Conservation (phyloP, 2,329 filamentous ascomycete genomes). For the Ophiostoma ulmi region DNA sequence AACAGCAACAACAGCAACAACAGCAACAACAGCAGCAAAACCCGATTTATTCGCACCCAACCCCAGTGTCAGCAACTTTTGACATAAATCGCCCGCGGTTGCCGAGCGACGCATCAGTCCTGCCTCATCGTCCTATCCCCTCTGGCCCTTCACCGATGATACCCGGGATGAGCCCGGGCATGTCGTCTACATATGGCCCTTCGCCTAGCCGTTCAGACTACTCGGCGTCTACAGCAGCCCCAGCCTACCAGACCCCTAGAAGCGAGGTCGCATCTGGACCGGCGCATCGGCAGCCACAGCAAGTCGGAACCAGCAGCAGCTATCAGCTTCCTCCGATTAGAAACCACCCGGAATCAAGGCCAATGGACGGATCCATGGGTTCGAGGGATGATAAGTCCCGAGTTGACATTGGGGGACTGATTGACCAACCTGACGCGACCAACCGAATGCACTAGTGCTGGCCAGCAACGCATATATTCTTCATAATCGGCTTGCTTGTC, state of each 20-base stretch:
- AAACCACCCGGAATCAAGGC: constrained; percentile 33
- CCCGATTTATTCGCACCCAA: constrained; percentile 40
- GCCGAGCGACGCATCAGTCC: constrained; percentile 31
- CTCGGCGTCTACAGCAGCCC: constrained; percentile 34
- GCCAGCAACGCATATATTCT: background rate
- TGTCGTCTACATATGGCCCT: constrained; percentile 44
- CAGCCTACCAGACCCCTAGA: constrained; percentile 51
- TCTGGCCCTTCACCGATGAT: constrained; percentile 31
- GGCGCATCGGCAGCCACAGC: constrained; percentile 29
- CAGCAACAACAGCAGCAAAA: constrained; percentile 29
- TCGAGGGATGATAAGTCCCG: constrained; percentile 46
- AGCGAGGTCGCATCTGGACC: constrained; percentile 43
- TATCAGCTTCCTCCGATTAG: constrained; percentile 49
- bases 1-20: constrained; percentile 29
- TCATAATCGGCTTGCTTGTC: no score
- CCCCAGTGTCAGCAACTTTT: constrained; percentile 45
- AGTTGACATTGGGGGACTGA: constrained; percentile 57
- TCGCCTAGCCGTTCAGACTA: constrained; percentile 45
- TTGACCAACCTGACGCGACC: constrained; percentile 50
- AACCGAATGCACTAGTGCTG: background rate
- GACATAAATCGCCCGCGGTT: constrained; percentile 43
- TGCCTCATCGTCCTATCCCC: constrained; percentile 28
- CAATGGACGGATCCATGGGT: background rate
- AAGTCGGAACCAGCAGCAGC: constrained; percentile 22
- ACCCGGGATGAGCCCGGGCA: constrained; percentile 39